Base-by-base conservation (phyloP, 1,284 basidiomycete species). In the Malassezia equina region DNA sequence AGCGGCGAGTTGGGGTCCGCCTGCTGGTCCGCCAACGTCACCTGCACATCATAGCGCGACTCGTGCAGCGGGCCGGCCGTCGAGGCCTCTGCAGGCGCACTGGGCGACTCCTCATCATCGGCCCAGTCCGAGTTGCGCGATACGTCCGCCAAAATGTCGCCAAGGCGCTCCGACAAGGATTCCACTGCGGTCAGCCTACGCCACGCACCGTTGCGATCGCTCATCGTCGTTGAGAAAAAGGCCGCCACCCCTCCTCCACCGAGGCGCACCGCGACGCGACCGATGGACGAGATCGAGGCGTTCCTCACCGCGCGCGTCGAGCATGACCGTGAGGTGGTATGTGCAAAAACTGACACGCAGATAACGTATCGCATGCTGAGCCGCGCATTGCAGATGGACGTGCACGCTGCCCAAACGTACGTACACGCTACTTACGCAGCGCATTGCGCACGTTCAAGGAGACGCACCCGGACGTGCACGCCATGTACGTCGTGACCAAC, bases 11-110 rank as follows among this genome's bases (percentile, higher is more conserved):
- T 86, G 46, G 90, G 88, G 75, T 99, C 90, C 28, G 83, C 85
- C 78, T 98, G 94, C 75, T 94, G 89, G 77, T 98, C 93, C 47
- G 91, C 91, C 54, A 98, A 81, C 28, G 91, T 98, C 62, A 99
- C 90, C 87, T 96, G 67, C n/a, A 71, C 69, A 34, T 71, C 66
- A 58, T 71, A 67, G 28, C 59, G 60, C 3, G 69, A 65, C 55
- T 68, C 64, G 5, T 33, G 47, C 46, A 29, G 40, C 7, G 19
- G 29, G 28, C 17, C 42, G 17, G 21, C 15, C n/a, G 23, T 17
- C 15, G 19, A 24, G 12, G 19, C 33, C 33, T 27, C 52, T 11
- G 47, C 32, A n/a, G 21, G 24, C 25, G 47, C 43, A 52, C 36
- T 19, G 21, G 46, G 15, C 27, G 34, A 34, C 41, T 55, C 52